Conservation (phyloP, 2,329 filamentous ascomycete species). For the Venturia pyrina region DNA sequence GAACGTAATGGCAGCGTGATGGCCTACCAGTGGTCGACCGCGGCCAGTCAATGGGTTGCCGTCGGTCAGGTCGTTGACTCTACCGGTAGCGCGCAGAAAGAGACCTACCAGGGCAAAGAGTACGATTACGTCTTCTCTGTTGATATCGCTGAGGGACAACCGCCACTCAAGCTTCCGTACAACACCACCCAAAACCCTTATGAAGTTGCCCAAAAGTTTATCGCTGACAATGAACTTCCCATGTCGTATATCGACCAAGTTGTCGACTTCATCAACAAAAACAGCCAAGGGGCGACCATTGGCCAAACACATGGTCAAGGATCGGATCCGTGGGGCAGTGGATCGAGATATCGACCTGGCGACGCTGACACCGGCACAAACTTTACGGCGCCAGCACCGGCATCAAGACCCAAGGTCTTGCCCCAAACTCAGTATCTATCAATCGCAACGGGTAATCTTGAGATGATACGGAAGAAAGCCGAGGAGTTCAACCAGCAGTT, state of each 20-base stretch:
- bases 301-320: constrained; percentile 46
- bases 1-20: constrained; percentile 73
- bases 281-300: constrained; percentile 79
- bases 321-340: constrained; percentile 67
- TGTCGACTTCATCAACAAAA: constrained; percentile 82
- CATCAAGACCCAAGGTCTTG: constrained; percentile 48
- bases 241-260: constrained; percentile 84
- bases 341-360: constrained; percentile 68
- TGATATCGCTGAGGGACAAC: constrained; percentile 89
- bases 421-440: constrained; percentile 72
- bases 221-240: constrained; percentile 79
- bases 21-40: constrained; percentile 76
- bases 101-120: constrained; percentile 67
- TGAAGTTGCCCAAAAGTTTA: constrained; percentile 82
- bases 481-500: constrained; percentile 64
- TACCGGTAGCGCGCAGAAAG: constrained; percentile 58
- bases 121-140: constrained; percentile 98
- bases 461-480: constrained; percentile 67
- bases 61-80: constrained; percentile 93
- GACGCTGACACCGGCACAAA: constrained; percentile 38
- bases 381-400: constrained; percentile 22
- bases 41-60: constrained; percentile 61
- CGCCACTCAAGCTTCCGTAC: constrained; percentile 85
- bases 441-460: constrained; percentile 62
- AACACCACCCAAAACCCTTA: constrained; percentile 90